Evolutionary conservation across 768 basidiomycete genomes (phyloP), one percentile per base, ranked within the genome.

Genomic region (Hericium alpestre): DNA sequence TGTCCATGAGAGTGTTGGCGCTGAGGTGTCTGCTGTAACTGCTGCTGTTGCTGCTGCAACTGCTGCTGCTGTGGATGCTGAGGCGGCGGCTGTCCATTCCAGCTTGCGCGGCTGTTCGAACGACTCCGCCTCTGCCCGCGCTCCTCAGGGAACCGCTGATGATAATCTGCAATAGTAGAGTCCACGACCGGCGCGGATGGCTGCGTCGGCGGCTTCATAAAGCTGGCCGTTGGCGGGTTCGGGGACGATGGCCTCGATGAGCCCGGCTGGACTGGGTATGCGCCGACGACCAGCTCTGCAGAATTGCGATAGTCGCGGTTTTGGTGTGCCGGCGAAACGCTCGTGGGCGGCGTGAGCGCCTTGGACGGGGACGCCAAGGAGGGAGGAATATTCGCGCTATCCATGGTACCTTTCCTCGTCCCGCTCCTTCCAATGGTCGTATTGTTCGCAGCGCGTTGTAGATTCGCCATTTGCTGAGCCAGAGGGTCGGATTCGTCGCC

Each of bases 111-210:
- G 63, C 64, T 47, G 59, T 64, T 43, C 61, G 65, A 57, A 79
- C 86, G 61, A 76, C 79, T 53, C 76, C 74, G 48, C 80, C 72
- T 65, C 80, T 83, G 23, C 80, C 72, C 8, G 77, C 49, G 49
- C 18, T 74, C 69, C 67, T 96, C 94, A 7, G 93, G 94, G 66
- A 97, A 79, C 1, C 86, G 81, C 64, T 93, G 91, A 25, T 85
- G 80, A 65, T 97, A 97, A 61, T 83, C 78, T 0, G 75, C 74
- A 15, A 92, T 70, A 8, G 92, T 83, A n/a, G 83, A 80, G 56
- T 88, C 84, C 16, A 91, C 81, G 0, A 82, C 77, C 41, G 75
- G 67, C 1, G 76, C 76, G 7, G 75, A 18, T 2, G 43, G 59
- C 2, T 76, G 71, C 3, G 70, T 66, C 0, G 75, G 71, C 15